Conservation (phyloP, 2,329 filamentous ascomycete genomes). For the Ustulina deusta region DNA sequence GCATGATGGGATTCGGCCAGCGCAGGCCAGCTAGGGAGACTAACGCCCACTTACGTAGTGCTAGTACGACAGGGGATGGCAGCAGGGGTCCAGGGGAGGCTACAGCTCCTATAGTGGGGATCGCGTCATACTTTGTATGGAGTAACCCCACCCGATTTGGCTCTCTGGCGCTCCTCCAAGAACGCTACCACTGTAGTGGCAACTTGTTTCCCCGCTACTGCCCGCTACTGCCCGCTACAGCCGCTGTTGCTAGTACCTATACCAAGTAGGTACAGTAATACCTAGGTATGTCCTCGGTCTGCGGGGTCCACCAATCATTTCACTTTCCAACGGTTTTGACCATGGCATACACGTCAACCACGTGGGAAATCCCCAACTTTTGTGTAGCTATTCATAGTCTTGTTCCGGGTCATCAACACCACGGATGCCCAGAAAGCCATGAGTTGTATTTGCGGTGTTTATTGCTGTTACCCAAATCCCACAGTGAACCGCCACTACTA, state of each 20-base stretch:
- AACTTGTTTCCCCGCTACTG: slow-evolving; percentile 13
- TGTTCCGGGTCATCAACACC: neutral
- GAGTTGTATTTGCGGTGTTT: no score
- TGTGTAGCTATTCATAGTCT: neutral
- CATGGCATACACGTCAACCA: slow-evolving; percentile 24
- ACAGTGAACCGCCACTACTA: no score
- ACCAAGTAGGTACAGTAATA: slow-evolving; percentile 24
- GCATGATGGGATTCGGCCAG: slow-evolving; percentile 19
- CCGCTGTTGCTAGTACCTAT: no score
- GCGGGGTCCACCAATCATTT: slow-evolving; percentile 38
- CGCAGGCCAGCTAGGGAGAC: neutral
- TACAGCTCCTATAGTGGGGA: slow-evolving; percentile 6
- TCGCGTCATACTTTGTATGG: no score
- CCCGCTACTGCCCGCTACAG: neutral
- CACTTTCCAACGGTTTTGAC: neutral
- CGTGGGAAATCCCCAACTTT: slow-evolving; percentile 21
- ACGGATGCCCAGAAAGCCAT: neutral
- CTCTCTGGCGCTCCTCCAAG: neutral
- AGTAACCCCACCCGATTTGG: neutral
- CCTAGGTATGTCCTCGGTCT: slow-evolving; percentile 8
- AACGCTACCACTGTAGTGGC: slow-evolving; percentile 5
- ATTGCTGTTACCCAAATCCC: no score
- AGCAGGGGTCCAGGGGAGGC: neutral
- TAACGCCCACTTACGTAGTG: neutral
- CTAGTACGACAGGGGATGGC: neutral